Base-by-base conservation (phyloP, 2,329 filamentous ascomycete genomes). In the Diaporthe caulivora region DNA sequence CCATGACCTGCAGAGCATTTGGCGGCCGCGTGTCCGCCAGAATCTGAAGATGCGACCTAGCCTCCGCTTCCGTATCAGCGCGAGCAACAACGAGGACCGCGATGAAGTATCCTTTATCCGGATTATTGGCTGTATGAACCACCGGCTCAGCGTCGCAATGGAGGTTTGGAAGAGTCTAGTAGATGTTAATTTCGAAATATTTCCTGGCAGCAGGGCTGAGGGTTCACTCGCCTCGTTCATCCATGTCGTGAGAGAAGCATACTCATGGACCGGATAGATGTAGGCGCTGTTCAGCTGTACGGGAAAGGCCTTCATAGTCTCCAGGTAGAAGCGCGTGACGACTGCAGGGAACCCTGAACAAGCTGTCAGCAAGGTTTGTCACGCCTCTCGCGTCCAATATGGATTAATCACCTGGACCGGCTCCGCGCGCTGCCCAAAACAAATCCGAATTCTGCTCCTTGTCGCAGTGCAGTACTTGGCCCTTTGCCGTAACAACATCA, bases 361-460 rank as follows among this genome's bases (percentile, higher is more conserved):
- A 9, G 0, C 7, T 31, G 15, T 62, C 26, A 47, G 58, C 17
- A 13, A n/a, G 9, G 11, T 34, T 21, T 0, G 3, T 47, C 40
- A 13, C 1, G 37, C 4, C 24, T 4, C 24, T 4, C 1, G n/a
- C 4, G 8, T 1, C 2, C 2, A 13, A 9, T 3, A 21, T 0
- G 15, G 17, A 13, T 6, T 26, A 60, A 1, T 31, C 4, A 62
- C 58, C 58, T 31, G 58, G 58, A 47, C 58, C 40, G 0, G 58
- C 58, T 0, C 58, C 58, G 3, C 58, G 24, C 21, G 58, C 58
- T 13, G 58, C 58, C 58, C 58, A 62, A 9, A 62, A 62, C 2
- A 62, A 17, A 31, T 47, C 58, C 2, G 24, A 47, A 9, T 62
- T 15, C 24, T 62, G 58, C 4, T 47, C 40, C 17, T 47, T 47